A percentile compares a stretch with the other conserved stretches of the same genome.
phyloP scores from a whole-genome alignment of 768 basidiomycete genomes.

The Tulasnella sp. region DNA sequence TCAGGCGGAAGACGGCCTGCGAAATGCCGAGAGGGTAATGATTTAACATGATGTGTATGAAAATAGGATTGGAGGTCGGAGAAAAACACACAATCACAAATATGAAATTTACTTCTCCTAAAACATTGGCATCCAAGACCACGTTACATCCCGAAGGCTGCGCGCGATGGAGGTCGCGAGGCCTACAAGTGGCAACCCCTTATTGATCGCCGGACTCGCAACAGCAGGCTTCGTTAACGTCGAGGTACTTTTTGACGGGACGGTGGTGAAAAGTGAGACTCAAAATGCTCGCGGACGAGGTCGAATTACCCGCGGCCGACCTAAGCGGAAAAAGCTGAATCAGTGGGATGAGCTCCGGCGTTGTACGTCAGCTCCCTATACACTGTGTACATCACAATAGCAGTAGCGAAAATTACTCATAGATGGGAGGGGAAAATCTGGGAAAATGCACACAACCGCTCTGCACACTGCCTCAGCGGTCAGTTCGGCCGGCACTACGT shows the following conservation, averaged over 20 bases:
- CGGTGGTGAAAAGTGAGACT: neutral
- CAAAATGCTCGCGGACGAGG: neutral
- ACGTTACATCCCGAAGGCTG: neutral
- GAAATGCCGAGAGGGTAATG: neutral
- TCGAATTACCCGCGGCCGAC: conserved; percentile 22
- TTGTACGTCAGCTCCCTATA: conserved; percentile 9
- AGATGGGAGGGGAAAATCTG: neutral
- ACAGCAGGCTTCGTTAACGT: neutral
- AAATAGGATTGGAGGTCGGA: neutral
- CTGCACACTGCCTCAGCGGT: neutral
- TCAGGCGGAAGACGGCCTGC: neutral
- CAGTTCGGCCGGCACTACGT: neutral
- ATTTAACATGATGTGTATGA: neutral
- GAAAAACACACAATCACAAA: neutral
- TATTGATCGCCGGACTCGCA: neutral
- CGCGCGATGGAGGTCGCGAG: neutral
- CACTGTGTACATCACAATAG: neutral
- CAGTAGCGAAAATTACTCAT: neutral
- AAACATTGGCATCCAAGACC: neutral
- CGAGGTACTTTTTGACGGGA: neutral
- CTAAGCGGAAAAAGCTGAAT: neutral
- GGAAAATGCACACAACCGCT: conserved; percentile 13
- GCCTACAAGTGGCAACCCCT: neutral
- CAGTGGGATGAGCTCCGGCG: conserved; percentile 16
- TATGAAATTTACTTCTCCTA: too few species aligned